Conservation (phyloP, 2,329 filamentous ascomycete species). For the Fusarium acutatum region DNA sequence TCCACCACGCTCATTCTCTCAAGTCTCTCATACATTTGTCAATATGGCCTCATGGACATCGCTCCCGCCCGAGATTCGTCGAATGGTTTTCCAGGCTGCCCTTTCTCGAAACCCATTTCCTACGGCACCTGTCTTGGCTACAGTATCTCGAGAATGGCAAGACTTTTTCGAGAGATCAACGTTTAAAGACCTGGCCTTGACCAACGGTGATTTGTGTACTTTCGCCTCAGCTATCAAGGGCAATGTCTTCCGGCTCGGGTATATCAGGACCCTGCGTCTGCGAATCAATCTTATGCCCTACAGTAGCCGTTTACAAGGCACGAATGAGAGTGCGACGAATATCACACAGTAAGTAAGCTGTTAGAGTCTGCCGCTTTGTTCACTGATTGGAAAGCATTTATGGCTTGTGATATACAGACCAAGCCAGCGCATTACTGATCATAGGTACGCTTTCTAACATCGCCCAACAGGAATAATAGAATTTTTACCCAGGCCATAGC, state of each 20-base stretch:
- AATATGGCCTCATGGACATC: conserved; percentile 3
- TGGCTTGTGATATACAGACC: background rate
- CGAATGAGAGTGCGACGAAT: background rate
- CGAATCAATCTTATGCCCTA: background rate
- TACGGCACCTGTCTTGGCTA: background rate
- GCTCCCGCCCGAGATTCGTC: conserved; percentile 10
- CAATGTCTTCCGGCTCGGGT: background rate
- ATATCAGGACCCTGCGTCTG: conserved; percentile 4
- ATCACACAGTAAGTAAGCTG: background rate
- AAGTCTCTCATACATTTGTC: background rate
- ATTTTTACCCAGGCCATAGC: conserved; percentile 10
- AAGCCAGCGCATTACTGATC: background rate
- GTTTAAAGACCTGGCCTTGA: conserved; percentile 6
- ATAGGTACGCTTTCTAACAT: background rate
- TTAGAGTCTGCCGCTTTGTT: background rate
- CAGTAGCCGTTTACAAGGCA: background rate
- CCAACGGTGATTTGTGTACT: background rate
- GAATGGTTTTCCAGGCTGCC: background rate
- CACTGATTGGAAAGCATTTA: background rate
- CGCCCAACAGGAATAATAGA: conserved; percentile 4
- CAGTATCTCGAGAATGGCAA: conserved; percentile 22
- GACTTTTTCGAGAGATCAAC: conserved; percentile 13
- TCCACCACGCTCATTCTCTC: too few species aligned
- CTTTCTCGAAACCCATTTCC: background rate
- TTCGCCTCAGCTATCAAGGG: background rate